Evolutionary conservation across 176 grass and related monocot species (phyloP), one percentile per base, ranked within the genome.

Genomic region (Alopecurus myosuroides): DNA sequence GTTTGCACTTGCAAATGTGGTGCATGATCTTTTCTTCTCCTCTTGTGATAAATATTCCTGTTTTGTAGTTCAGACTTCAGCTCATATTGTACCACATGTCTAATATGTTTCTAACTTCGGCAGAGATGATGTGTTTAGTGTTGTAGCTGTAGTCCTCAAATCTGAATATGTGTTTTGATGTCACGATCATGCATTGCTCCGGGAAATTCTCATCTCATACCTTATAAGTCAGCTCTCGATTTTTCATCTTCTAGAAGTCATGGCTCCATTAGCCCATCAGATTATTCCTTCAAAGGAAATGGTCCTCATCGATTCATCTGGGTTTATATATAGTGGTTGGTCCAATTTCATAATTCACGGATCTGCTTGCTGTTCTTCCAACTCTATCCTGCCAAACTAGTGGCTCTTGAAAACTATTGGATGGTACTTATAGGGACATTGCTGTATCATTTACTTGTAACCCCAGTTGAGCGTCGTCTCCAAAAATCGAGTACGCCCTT

Each of bases 281-380:
- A 11, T 31, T 29, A 4, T 62, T 62, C 25, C 11, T 26, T 12
- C n/a, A 29, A 62, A 62, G 23, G 58, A 28, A 30, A 62, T 29
- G 23, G 11, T 62, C 12, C 58, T 28, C 23, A 28, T 60, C 13
- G 29, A 28, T 60, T 60, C n/a, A 28, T 15, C 77, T 81, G n/a
- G n/a, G n/a, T 41, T 23, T 64, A 37, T 10, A 26, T 56, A 29
- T 18, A 8, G 51, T 53, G 4, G 14, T 25, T 33, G 11, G 10
- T 77, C 46, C 58, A 82, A 17, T 57, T 81, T 87, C 58, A 67
- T 12, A 55, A 67, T 7, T 76, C 25, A 78, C 9, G 25, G 11
- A 30, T 76, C 23, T 66, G 46, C 17, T 42, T 8, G 37, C 74
- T 31, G 51, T 63, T 82, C 34, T 82, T 17, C 51, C 44, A 34